These are phyloP conservation scores for Tolypocladium tundrense DNA, from an alignment of 2,329 filamentous ascomycete species.

Conservation along the genomic window DNA sequence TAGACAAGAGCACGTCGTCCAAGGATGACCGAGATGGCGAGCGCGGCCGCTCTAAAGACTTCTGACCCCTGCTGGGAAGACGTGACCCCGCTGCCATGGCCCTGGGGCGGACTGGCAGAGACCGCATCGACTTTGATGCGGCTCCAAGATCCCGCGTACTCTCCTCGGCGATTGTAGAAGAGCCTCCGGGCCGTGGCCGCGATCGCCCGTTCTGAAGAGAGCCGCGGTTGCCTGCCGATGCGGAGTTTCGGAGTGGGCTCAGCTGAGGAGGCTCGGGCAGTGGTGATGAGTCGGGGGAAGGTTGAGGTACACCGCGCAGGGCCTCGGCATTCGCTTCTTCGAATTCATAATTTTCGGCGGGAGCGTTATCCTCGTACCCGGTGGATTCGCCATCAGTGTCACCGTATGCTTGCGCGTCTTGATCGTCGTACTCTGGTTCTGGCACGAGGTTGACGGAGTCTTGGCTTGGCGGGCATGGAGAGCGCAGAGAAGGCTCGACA, in stretches of 20 bases:
- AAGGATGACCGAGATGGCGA: constrained; percentile 20
- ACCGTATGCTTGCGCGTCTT: constrained; percentile 12
- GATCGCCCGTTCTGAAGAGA: constrained; percentile 12
- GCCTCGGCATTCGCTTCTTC: constrained; percentile 32
- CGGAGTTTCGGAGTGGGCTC: constrained; percentile 42
- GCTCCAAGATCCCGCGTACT: constrained; percentile 31
- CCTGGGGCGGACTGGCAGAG: constrained; percentile 12
- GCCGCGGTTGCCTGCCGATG: constrained; percentile 38
- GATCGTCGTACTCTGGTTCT: constrained; percentile 14
- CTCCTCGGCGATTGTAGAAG: constrained; percentile 37
- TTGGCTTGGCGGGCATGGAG: constrained; percentile 16
- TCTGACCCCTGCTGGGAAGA: constrained; percentile 1
- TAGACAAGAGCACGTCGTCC: constrained; percentile 21
- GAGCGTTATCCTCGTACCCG: constrained; percentile 33
- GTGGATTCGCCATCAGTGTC: constrained; percentile 13
- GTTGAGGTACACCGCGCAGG: constrained; percentile 6
- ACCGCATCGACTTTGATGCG: constrained; percentile 15
- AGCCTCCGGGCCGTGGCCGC: constrained; percentile 27
- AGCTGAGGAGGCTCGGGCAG: constrained; percentile 36
- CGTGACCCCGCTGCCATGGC: constrained; percentile 1
- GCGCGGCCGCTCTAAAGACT: constrained; percentile 9
- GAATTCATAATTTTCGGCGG: constrained; percentile 30
- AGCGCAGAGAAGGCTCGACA: constrained; percentile 8
- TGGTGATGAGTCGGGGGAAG: constrained; percentile 30
- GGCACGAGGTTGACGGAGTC: constrained; percentile 7